These are phyloP conservation scores for Ciborinia camelliae DNA, from an alignment of 2,329 filamentous ascomycete genomes.

Conservation along the genomic window DNA sequence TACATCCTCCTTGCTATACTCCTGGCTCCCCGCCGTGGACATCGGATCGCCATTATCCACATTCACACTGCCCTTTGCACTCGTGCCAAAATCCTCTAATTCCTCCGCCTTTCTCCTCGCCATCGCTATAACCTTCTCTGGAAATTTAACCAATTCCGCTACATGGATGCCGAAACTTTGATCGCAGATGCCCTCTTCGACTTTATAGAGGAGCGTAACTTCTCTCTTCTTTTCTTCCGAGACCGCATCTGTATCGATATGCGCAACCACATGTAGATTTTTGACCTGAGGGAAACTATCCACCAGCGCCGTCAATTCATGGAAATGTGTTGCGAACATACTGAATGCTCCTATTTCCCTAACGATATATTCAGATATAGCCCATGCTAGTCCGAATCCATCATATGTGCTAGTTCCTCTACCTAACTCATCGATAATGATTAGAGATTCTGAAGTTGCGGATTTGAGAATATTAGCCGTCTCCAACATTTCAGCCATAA, in stretches of 20 bases:
- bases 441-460: conserved; percentile 88
- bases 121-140: conserved; percentile 96
- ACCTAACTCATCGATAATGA: conserved; percentile 97
- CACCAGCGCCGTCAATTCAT: conserved; percentile 88
- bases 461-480: conserved; percentile 98
- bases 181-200: conserved; percentile 91
- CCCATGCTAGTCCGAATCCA: conserved; percentile 98
- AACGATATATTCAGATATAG: conserved; percentile 95
- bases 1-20: conserved; percentile 79
- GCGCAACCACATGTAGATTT: conserved; percentile 94
- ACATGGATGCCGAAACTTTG: conserved; percentile 99
- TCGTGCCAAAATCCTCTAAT: conserved; percentile 88
- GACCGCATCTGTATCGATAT: conserved; percentile 57
- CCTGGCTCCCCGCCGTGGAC: conserved; percentile 22
- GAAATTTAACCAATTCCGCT: conserved; percentile 92
- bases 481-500: conserved; percentile 99
- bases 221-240: conserved; percentile 55
- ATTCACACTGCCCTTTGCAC: conserved; percentile 56
- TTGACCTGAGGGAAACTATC: conserved; percentile 83
- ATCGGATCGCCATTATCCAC: conserved; percentile 31
- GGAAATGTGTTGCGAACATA: conserved; percentile 97
- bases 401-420: conserved; percentile 97
- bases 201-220: conserved; percentile 95
- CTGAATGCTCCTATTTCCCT: conserved; percentile 92
- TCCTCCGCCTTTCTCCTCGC: conserved; percentile 98